These are phyloP conservation scores for Penicillium riverlandense DNA, from an alignment of 495 filamentous ascomycete species.

Conservation along the genomic window DNA sequence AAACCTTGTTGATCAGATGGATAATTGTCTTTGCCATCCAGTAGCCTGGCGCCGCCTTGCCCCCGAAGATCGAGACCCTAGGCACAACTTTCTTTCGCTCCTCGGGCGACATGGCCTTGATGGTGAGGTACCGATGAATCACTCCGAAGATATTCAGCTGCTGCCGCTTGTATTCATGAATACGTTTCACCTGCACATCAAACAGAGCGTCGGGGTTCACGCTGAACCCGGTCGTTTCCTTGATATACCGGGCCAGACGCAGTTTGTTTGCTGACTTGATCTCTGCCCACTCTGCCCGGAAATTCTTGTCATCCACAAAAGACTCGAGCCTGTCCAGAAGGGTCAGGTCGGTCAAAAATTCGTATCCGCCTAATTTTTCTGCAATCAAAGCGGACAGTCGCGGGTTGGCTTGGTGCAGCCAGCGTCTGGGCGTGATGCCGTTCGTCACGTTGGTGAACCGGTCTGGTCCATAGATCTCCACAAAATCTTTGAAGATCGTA, in stretches of 20 bases:
- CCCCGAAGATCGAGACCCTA: conserved; percentile 95
- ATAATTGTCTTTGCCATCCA: conserved; percentile 99
- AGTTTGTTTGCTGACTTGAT: conserved; percentile 80
- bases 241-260: conserved; percentile 83
- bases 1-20: conserved; percentile 89
- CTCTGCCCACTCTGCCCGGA: conserved; percentile 85
- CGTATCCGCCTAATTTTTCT: conserved; percentile 73
- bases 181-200: conserved; percentile 96
- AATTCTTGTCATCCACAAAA: conserved; percentile 74
- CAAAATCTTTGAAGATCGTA: conserved; percentile 99
- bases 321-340: conserved; percentile 75
- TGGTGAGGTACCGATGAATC: conserved; percentile 85
- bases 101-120: conserved; percentile 78
- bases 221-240: conserved; percentile 63
- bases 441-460: conserved; percentile 99
- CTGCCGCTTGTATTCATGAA: conserved; percentile 99
- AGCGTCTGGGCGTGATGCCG: conserved; percentile 88
- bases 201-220: conserved; percentile 88
- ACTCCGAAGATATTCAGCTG: conserved; percentile 98
- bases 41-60: conserved; percentile 95
- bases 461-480: conserved; percentile 85
- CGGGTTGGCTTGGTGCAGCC: conserved; percentile 97
- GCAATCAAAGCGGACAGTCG: conserved; percentile 86
- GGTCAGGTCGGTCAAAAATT: conserved; percentile 83
- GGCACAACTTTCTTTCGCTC: conserved; percentile 83